These are phyloP conservation scores for Apiospora saccharicola DNA, from an alignment of 2,329 filamentous ascomycete species.

Conservation along the genomic window DNA sequence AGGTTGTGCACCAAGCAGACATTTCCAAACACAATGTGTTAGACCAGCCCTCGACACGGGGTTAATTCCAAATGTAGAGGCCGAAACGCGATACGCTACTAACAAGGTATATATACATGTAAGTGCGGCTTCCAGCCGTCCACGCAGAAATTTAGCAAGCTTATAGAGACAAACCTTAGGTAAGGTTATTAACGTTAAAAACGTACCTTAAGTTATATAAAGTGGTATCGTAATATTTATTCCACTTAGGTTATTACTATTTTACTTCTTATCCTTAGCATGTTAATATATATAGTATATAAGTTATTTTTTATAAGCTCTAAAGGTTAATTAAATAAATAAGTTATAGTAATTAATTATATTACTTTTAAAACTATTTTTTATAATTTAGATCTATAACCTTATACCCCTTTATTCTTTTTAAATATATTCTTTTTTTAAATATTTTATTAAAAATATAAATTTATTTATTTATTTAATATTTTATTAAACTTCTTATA, in stretches of 20 bases:
- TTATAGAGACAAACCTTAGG: neutral
- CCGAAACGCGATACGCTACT: constrained; percentile 1
- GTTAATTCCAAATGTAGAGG: neutral
- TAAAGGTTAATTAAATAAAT: no score
- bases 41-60: neutral
- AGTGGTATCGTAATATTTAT: neutral
- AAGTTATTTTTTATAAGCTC: no score
- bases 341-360: no score
- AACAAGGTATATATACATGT: no score
- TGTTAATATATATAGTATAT: neutral
- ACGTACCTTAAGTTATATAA: neutral
- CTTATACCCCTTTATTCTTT: no score
- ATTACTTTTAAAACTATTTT: neutral
- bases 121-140: neutral
- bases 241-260: neutral
- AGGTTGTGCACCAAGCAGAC: neutral
- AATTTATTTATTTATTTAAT: no score
- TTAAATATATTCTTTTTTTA: no score
- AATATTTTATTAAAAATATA: no score
- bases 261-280: neutral
- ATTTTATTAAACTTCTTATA: no score
- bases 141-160: neutral
- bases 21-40: constrained; percentile 6
- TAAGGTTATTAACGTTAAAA: neutral
- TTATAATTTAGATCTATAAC: no score